Evolutionary conservation across 495 filamentous ascomycete genomes (phyloP).

Genomic region (Aspergillus taichungensis): DNA sequence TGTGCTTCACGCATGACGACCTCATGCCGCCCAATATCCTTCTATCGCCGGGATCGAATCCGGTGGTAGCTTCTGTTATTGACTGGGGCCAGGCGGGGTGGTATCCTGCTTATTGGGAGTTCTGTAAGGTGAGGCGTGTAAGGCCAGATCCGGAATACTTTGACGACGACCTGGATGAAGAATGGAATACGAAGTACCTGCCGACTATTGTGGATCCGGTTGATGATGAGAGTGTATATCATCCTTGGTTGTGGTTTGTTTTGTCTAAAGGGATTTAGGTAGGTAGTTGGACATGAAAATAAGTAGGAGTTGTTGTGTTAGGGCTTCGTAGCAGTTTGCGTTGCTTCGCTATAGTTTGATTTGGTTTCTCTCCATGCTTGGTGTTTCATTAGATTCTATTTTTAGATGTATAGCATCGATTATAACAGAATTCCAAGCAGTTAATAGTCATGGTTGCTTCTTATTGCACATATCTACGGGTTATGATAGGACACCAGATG

Average conservation of each 20-base stretch:
- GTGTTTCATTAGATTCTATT: too few species aligned
- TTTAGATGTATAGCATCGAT: too few species aligned
- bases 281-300: too few species aligned
- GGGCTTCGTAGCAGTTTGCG: too few species aligned
- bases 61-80: conserved; percentile 25
- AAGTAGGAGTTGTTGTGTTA: too few species aligned
- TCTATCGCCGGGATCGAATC: conserved; percentile 18
- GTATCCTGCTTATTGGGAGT: conserved; percentile 41
- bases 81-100: conserved; percentile 36
- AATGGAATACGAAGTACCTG: conserved; percentile 18
- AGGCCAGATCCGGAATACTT: conserved; percentile 11
- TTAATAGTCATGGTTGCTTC: not conserved
- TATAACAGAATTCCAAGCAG: too few species aligned
- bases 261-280: conserved; percentile 10
- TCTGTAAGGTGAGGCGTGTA: conserved; percentile 26
- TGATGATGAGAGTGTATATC: conserved; percentile 8
- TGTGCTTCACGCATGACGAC: conserved; percentile 31
- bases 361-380: not conserved
- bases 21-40: conserved; percentile 31
- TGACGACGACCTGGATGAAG: conserved; percentile 8
- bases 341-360: not conserved
- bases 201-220: conserved; percentile 17
- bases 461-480: conserved; percentile 18
- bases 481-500: conserved; percentile 2
- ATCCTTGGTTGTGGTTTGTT: conserved; percentile 10